phyloP scores from a whole-genome alignment of 805 yeast genomes.

The Candida ulmi region DNA sequence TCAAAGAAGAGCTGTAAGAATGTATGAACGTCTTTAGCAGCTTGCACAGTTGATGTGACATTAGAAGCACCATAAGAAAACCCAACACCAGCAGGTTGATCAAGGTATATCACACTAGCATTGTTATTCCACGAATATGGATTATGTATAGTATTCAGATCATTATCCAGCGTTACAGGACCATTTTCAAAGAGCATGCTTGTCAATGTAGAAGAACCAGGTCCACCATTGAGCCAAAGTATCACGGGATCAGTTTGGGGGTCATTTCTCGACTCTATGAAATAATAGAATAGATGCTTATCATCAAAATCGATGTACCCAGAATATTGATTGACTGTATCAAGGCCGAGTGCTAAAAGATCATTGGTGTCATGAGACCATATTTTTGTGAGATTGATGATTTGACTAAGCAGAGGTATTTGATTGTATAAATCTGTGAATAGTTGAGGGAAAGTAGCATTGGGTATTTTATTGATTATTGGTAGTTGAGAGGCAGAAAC shows the following conservation, averaged over 20 bases:
- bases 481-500: too few species aligned
- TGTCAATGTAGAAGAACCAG: conserved; percentile 89
- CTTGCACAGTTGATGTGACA: conserved; percentile 68
- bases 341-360: conserved; percentile 61
- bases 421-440: too few species aligned
- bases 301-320: conserved; percentile 78
- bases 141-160: conserved; percentile 63
- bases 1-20: conserved; percentile 80
- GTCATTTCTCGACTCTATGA: conserved; percentile 85
- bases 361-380: conserved; percentile 1
- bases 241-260: conserved; percentile 83
- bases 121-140: conserved; percentile 88
- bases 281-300: conserved; percentile 83
- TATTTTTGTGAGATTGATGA: too few species aligned
- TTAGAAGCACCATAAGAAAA: conserved; percentile 63
- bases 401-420: too few species aligned
- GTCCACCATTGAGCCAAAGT: conserved; percentile 91
- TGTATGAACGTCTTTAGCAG: conserved; percentile 81
- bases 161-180: conserved; percentile 66
- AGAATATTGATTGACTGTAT: conserved; percentile 69
- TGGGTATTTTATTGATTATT: too few species aligned
- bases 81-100: conserved; percentile 95
- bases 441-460: too few species aligned
- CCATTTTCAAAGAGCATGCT: conserved; percentile 92
- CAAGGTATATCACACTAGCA: conserved; percentile 86